Conservation (phyloP, 202 grass and related monocot species). For the Hordeum pubiflorum region DNA sequence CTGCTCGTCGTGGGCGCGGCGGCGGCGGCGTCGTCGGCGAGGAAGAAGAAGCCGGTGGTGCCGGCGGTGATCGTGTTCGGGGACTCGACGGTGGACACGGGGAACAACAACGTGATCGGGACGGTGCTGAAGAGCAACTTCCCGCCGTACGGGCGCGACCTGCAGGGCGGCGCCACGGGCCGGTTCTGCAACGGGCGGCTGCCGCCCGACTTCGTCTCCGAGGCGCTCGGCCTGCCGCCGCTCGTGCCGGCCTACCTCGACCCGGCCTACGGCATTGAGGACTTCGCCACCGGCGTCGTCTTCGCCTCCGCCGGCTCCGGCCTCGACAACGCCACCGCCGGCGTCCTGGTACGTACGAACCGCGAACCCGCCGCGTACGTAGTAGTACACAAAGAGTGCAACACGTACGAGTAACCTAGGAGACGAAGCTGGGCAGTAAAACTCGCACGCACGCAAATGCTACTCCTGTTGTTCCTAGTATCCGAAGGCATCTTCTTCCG, state of each 20-base stretch:
- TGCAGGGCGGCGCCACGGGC: slow-evolving; percentile 41
- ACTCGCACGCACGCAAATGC: background rate
- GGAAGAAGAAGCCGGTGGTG: background rate
- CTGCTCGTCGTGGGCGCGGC: background rate
- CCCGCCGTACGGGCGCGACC: slow-evolving; percentile 69
- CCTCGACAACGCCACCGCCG: slow-evolving; percentile 72
- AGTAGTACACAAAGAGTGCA: too few relatives aligned
- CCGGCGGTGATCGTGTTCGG: slow-evolving; percentile 93
- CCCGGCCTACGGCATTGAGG: slow-evolving; percentile 54
- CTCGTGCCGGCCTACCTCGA: slow-evolving; percentile 89
- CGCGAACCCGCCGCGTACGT: background rate
- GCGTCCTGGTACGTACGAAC: slow-evolving; percentile 49
- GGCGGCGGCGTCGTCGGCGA: background rate
- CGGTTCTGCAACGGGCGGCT: slow-evolving; percentile 88
- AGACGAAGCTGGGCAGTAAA: background rate
- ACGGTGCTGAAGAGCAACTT: slow-evolving; percentile 78
- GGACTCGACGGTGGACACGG: slow-evolving; percentile 82
- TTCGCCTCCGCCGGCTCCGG: slow-evolving; percentile 91
- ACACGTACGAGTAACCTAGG: too few relatives aligned
- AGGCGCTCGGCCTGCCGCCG: slow-evolving; percentile 66
- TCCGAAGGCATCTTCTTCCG: background rate
- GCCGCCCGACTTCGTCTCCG: slow-evolving; percentile 82
- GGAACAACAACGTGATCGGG: slow-evolving; percentile 70
- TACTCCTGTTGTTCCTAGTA: background rate
- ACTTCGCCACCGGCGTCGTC: slow-evolving; percentile 77